Conservation (phyloP, 1,284 basidiomycete species). For the Gastroboletus turbinatus region DNA sequence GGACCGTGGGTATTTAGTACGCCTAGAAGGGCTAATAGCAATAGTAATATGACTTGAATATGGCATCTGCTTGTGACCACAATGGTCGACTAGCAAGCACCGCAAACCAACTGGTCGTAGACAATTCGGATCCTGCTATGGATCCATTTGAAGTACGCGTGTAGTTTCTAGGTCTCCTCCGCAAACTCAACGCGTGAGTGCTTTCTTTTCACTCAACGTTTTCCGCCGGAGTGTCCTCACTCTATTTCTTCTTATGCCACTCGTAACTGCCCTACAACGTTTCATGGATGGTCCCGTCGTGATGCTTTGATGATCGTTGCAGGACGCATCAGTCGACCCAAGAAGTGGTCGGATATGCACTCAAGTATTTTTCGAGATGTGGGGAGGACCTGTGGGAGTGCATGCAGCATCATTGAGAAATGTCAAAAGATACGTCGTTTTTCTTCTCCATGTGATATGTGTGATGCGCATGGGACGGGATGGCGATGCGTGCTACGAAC, state of each 20-base stretch:
- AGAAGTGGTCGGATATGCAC: slow-evolving; percentile 50
- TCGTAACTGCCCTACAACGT: not conserved
- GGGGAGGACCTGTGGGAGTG: slow-evolving; percentile 96
- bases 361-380: slow-evolving; percentile 69
- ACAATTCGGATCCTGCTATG: slow-evolving; percentile 35
- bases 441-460: not conserved
- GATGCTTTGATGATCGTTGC: no score
- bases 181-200: slow-evolving; percentile 78
- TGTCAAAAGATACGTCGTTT: slow-evolving; percentile 66
- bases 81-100: not conserved
- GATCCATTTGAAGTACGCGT: slow-evolving; percentile 91
- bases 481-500: not conserved
- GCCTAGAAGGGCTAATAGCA: not conserved
- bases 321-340: slow-evolving; percentile 88
- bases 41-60: no score
- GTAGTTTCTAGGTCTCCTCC: slow-evolving; percentile 75
- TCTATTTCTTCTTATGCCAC: not conserved
- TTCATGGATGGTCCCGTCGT: not conserved
- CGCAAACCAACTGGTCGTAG: not conserved
- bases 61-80: not conserved
- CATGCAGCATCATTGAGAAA: slow-evolving; percentile 85
- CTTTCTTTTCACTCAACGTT: no score
- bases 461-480: not conserved
- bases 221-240: not conserved
- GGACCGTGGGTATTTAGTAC: not conserved